phyloP scores from a whole-genome alignment of 176 grass and related monocot species.

The Phoenix dactylifera region DNA sequence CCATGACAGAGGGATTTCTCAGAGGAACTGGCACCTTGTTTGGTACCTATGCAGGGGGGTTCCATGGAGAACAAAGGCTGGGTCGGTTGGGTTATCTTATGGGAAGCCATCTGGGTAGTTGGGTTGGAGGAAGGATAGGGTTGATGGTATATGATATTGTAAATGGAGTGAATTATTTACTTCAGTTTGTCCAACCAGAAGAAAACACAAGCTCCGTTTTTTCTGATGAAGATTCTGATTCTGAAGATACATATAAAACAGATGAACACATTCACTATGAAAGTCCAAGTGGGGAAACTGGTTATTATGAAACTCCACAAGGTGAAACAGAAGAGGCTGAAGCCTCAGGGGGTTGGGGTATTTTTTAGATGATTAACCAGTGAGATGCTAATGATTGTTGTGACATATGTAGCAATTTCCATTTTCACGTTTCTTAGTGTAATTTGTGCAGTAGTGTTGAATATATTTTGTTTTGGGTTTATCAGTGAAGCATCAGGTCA shows the following conservation, averaged over 20 bases:
- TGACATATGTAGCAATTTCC: no score
- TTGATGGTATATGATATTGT: slow-evolving; percentile 92
- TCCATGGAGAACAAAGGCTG: slow-evolving; percentile 76
- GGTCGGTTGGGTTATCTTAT: slow-evolving; percentile 77
- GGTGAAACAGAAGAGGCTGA: slow-evolving; percentile 31
- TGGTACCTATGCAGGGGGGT: slow-evolving; percentile 81
- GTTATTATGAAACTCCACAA: slow-evolving; percentile 23
- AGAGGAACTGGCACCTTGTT: slow-evolving; percentile 77
- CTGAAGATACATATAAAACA: slow-evolving; percentile 30
- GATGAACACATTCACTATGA: slow-evolving; percentile 2
- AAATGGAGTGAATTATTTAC: slow-evolving; percentile 60
- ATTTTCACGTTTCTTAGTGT: no score
- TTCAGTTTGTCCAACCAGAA: slow-evolving; percentile 42
- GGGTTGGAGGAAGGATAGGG: slow-evolving; percentile 88
- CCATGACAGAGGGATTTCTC: slow-evolving; percentile 79
- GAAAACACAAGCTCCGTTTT: slow-evolving; percentile 20
- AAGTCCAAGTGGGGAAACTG: slow-evolving; percentile 18
- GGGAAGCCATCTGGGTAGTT: slow-evolving; percentile 91
- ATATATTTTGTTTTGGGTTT: no score
- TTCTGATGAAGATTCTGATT: slow-evolving; percentile 22
- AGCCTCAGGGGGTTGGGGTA: slow-evolving; percentile 26
- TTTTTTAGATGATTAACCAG: slow-evolving; percentile 23
- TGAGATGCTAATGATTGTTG: no score
- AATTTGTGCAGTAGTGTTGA: no score
- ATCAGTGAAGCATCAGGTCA: no score